Evolutionary conservation across 768 basidiomycete genomes (phyloP).

Genomic region (Floccularia luteovirens): DNA sequence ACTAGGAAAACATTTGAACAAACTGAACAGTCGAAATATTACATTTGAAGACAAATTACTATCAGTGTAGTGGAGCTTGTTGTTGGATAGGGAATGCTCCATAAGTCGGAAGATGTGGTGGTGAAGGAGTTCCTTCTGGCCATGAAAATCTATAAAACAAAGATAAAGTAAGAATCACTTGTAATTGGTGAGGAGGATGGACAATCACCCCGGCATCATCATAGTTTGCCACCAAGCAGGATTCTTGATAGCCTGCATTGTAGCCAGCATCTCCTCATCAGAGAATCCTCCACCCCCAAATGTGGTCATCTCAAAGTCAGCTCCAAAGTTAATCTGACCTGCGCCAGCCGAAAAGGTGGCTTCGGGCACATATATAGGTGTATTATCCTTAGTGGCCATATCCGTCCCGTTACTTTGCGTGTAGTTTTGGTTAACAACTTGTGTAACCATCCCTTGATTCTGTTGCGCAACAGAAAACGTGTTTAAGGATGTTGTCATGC

Average conservation of each 20-base stretch:
- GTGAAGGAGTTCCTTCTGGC: conserved; percentile 28
- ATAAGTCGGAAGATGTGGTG: too few relatives aligned
- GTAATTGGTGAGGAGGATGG: conserved; percentile 5
- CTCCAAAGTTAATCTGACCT: conserved; percentile 33
- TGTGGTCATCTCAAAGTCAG: conserved; percentile 27
- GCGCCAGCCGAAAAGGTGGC: conserved; percentile 33
- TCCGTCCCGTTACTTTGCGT: conserved; percentile 11
- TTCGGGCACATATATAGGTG: conserved; percentile 39
- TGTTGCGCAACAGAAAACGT: conserved; percentile 16
- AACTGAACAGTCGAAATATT: too few relatives aligned
- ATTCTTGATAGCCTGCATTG: conserved; percentile 68
- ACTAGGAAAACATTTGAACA: too few relatives aligned
- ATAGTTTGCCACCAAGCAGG: conserved; percentile 70
- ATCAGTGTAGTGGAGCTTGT: too few relatives aligned
- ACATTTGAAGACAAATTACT: too few relatives aligned
- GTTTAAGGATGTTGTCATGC: conserved; percentile 20
- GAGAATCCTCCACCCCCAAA: conserved; percentile 25
- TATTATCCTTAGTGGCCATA: too few relatives aligned
- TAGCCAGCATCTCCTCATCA: conserved; percentile 57
- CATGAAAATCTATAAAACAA: conserved; percentile 21
- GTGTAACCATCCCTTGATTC: conserved; percentile 11
- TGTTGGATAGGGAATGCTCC: too few relatives aligned
- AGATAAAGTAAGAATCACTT: not conserved
- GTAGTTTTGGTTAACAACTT: conserved; percentile 7
- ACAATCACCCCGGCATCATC: conserved; percentile 87